phyloP scores from a whole-genome alignment of 805 yeast species.

The Ogataea sp. region DNA sequence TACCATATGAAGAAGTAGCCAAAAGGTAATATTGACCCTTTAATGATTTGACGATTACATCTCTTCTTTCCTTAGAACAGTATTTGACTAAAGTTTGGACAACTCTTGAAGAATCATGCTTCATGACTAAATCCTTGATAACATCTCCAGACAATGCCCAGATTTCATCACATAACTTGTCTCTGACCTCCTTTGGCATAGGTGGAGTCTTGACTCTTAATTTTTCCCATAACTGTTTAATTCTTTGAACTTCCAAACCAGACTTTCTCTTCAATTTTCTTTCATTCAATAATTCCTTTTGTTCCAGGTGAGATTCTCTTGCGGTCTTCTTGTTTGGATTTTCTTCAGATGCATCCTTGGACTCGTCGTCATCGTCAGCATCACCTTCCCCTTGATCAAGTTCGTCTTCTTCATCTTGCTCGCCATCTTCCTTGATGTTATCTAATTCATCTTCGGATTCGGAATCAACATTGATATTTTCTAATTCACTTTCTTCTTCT shows the following conservation, averaged over 20 bases:
- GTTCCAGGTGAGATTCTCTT: slow-evolving; percentile 73
- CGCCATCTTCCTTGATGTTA: slow-evolving; percentile 16
- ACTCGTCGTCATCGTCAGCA: slow-evolving; percentile 19
- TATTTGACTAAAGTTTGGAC: slow-evolving; percentile 90
- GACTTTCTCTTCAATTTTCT: slow-evolving; percentile 82
- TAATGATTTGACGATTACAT: slow-evolving; percentile 54
- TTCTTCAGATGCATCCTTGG: slow-evolving; percentile 20
- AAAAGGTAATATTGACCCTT: slow-evolving; percentile 71
- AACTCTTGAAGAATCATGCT: slow-evolving; percentile 95
- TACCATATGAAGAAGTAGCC: slow-evolving; percentile 92
- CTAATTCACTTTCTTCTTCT: slow-evolving; percentile 3
- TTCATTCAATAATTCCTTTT: slow-evolving; percentile 66
- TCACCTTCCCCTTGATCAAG: slow-evolving; percentile 20
- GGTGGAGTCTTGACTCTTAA: slow-evolving; percentile 80
- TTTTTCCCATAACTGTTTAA: slow-evolving; percentile 86
- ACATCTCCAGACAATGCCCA: slow-evolving; percentile 78
- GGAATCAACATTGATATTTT: slow-evolving; percentile 1
- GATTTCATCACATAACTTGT: slow-evolving; percentile 70
- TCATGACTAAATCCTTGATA: slow-evolving; percentile 76
- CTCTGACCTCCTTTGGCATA: slow-evolving; percentile 67
- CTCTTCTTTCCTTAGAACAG: slow-evolving; percentile 73
- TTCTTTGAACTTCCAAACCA: slow-evolving; percentile 78
- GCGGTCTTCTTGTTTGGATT: slow-evolving; percentile 38
- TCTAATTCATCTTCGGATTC: slow-evolving; percentile 23
- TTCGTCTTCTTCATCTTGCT: slow-evolving; percentile 22